Percentiles rank a stretch among this genome's conserved stretches.
Conservation (phyloP, 2,329 filamentous ascomycete species). For the Stachybotrys elegans region DNA sequence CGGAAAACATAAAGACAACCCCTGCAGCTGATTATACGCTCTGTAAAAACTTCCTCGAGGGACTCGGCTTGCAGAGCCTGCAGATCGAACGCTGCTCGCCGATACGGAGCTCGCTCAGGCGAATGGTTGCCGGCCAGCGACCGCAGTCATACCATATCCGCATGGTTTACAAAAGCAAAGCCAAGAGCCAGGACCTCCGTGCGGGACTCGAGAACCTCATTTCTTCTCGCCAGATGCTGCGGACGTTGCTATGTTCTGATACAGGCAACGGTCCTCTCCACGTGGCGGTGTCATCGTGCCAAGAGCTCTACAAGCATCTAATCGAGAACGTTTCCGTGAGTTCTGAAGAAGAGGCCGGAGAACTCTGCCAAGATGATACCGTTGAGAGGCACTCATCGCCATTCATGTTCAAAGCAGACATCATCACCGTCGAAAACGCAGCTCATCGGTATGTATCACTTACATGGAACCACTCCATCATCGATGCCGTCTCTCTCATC, state of each 20-base stretch:
- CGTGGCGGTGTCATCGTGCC: conserved; percentile 15
- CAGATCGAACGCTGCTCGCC: conserved; percentile 13
- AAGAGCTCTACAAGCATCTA: conserved; percentile 18
- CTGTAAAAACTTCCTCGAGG: too few species aligned
- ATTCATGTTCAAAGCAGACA: conserved; percentile 24
- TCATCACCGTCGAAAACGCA: conserved; percentile 15
- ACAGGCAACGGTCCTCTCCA: conserved; percentile 12
- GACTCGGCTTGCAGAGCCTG: not conserved
- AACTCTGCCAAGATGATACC: conserved; percentile 14
- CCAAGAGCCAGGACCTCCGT: conserved; percentile 16
- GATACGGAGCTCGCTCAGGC: conserved; percentile 22
- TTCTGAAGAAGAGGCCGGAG: conserved; percentile 15
- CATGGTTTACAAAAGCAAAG: conserved; percentile 22
- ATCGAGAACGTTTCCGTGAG: conserved; percentile 17
- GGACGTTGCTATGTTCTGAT: conserved; percentile 23
- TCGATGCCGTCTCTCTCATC: conserved; percentile 28
- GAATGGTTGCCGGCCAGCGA: conserved; percentile 23
- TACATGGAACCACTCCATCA: conserved; percentile 28
- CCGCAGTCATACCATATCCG: conserved; percentile 29
- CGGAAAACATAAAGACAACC: too few species aligned
- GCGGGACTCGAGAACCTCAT: conserved; percentile 21
- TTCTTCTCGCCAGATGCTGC: conserved; percentile 20
- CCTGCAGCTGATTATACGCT: too few species aligned
- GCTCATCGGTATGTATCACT: conserved; percentile 17
- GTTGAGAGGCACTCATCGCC: conserved; percentile 11